phyloP scores from a whole-genome alignment of 495 filamentous ascomycete genomes.

The Podospora comata region DNA sequence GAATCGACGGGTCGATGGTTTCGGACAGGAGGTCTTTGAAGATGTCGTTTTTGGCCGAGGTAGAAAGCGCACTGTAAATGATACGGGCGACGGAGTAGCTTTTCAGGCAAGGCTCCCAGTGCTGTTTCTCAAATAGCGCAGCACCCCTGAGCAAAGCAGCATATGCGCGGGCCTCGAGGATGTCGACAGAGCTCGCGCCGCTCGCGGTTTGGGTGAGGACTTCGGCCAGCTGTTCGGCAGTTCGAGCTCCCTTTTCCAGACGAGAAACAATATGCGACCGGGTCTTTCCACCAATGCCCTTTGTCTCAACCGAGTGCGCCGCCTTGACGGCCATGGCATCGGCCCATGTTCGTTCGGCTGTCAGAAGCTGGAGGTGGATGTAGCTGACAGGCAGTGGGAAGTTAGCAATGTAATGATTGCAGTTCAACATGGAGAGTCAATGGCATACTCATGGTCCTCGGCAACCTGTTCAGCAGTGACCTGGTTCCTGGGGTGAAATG shows the following conservation, averaged over 20 bases:
- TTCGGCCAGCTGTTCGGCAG: conserved; percentile 64
- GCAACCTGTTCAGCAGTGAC: conserved; percentile 76
- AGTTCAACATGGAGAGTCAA: conserved; percentile 17
- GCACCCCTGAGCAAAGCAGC: conserved; percentile 68
- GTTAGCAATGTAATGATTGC: conserved; percentile 16
- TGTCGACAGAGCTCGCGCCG: conserved; percentile 64
- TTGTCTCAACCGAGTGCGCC: conserved; percentile 70
- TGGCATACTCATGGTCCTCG: conserved; percentile 68
- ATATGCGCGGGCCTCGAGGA: conserved; percentile 87
- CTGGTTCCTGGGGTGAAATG: conserved; percentile 69
- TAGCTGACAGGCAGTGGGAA: conserved; percentile 51
- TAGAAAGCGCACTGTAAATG: conserved; percentile 70
- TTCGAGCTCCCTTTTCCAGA: conserved; percentile 70
- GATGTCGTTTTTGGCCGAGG: conserved; percentile 60
- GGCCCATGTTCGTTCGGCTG: conserved; percentile 91
- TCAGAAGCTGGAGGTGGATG: conserved; percentile 74
- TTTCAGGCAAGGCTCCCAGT: conserved; percentile 74
- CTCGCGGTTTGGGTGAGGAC: conserved; percentile 56
- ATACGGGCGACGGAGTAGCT: conserved; percentile 73
- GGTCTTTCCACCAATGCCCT: conserved; percentile 72
- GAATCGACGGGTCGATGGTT: conserved; percentile 88
- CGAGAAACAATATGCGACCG: conserved; percentile 85
- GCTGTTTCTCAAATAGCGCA: conserved; percentile 78
- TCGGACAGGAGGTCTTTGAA: conserved; percentile 81
- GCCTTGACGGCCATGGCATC: conserved; percentile 94